Percentiles rank a stretch among this genome's conserved stretches.
These are phyloP conservation scores for Paramyrothecium sp. DNA, from an alignment of 2,329 filamentous ascomycete genomes.

Conservation along the genomic window DNA sequence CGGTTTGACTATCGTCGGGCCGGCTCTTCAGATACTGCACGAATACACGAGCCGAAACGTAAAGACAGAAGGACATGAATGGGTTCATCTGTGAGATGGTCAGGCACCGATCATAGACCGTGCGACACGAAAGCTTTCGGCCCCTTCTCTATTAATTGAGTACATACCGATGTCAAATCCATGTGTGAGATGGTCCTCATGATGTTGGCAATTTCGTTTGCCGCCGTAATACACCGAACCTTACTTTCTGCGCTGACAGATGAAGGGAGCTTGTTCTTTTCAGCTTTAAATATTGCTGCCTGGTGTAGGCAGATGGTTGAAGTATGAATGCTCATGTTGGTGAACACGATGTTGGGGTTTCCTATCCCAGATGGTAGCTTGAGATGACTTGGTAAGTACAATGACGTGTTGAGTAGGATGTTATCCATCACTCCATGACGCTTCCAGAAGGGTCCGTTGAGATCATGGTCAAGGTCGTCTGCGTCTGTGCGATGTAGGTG, in stretches of 20 bases:
- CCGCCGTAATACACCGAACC: conserved; percentile 86
- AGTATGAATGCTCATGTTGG: conserved; percentile 96
- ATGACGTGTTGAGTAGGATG: conserved; percentile 80
- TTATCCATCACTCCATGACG: conserved; percentile 88
- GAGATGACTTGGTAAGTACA: conserved; percentile 77
- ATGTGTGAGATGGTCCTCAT: conserved; percentile 94
- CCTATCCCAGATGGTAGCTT: conserved; percentile 74
- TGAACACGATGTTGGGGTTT: conserved; percentile 85
- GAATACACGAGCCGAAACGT: conserved; percentile 93
- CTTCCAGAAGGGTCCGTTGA: conserved; percentile 95
- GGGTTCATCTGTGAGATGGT: conserved; percentile 73
- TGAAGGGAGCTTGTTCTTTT: conserved; percentile 76
- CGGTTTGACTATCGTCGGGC: conserved; percentile 78
- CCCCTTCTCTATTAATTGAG: background rate
- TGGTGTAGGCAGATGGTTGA: conserved; percentile 98
- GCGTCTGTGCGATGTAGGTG: conserved; percentile 85
- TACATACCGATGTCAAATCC: conserved; percentile 75
- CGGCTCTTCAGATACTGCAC: conserved; percentile 94
- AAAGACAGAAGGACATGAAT: conserved; percentile 92
- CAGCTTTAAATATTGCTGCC: conserved; percentile 95
- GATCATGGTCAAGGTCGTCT: conserved; percentile 79
- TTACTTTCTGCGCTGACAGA: conserved; percentile 87
- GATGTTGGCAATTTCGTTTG: conserved; percentile 88
- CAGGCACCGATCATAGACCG: too few relatives aligned
- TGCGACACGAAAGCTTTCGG: background rate